A percentile compares a stretch with the other conserved stretches of the same genome.
Evolutionary conservation across 192 early-diverging fungal species (phyloP).

Genomic region (Glomus cerebriforme): DNA sequence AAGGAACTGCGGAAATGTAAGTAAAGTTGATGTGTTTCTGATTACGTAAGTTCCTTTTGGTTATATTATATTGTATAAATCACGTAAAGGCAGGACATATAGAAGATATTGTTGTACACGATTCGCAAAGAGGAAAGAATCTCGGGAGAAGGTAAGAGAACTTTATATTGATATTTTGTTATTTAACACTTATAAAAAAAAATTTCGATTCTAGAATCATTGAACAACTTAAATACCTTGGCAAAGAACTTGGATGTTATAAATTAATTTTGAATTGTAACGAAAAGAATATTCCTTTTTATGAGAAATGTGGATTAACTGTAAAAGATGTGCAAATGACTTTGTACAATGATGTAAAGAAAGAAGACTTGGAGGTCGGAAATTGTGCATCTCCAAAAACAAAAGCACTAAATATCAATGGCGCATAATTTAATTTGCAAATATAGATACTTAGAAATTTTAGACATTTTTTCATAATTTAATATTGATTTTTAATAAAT

Average conservation of each 20-base stretch:
- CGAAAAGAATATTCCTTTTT: conserved; percentile 82
- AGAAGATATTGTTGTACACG: conserved; percentile 85
- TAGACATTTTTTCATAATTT: not conserved
- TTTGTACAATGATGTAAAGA: conserved; percentile 40
- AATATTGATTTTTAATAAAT: not conserved
- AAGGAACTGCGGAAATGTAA: conserved; percentile 70
- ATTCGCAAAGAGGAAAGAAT: conserved; percentile 70
- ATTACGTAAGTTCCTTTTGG: not conserved
- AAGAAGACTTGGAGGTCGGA: conserved; percentile 25
- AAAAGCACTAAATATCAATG: not conserved
- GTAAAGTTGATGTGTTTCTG: not conserved
- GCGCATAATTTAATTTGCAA: not conserved
- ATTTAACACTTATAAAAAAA: not conserved
- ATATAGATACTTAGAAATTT: not conserved
- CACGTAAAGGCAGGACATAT: conserved; percentile 76
- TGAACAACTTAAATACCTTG: conserved; percentile 83
- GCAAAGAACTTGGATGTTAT: conserved; percentile 81
- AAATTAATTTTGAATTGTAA: conserved; percentile 80
- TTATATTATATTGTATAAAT: not conserved
- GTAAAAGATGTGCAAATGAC: conserved; percentile 80
- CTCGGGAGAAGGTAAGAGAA: conserved; percentile 55
- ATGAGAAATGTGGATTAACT: conserved; percentile 85
- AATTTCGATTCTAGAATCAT: conserved; percentile 57
- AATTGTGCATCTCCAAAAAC: conserved; percentile 18
- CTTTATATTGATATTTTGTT: not conserved